Percentiles rank a stretch among this genome's conserved stretches.
phyloP scores from a whole-genome alignment of 306 rosid genomes.

The Vigna nakashimae region DNA sequence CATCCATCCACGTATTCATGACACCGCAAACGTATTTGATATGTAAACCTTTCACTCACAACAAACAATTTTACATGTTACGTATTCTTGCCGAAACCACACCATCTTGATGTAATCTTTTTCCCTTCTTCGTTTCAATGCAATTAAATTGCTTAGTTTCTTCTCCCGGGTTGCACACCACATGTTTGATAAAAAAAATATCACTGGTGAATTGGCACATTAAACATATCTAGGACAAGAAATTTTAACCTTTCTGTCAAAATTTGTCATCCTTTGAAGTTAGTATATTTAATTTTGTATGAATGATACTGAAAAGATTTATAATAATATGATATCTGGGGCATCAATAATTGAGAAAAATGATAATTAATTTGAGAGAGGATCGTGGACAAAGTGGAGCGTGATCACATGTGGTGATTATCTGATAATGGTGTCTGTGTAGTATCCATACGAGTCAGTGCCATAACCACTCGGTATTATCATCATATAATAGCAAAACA shows the following conservation, averaged over 20 bases:
- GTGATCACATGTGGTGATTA: constrained; percentile 36
- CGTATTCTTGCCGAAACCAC: constrained; percentile 20
- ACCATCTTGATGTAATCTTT: constrained; percentile 22
- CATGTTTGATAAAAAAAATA: not conserved
- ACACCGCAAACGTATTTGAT: constrained; percentile 18
- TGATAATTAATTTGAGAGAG: not conserved
- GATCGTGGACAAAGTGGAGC: constrained; percentile 32
- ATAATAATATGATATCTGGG: not conserved
- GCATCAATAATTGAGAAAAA: not conserved
- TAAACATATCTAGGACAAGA: too few relatives aligned
- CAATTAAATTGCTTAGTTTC: not conserved
- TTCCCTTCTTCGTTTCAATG: constrained; percentile 20
- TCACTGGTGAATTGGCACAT: too few relatives aligned
- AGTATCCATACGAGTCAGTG: constrained; percentile 23
- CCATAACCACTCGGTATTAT: constrained; percentile 36
- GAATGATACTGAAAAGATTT: too few relatives aligned
- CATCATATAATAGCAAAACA: constrained; percentile 28
- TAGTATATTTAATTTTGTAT: too few relatives aligned
- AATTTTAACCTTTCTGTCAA: not conserved
- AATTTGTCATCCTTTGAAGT: too few relatives aligned
- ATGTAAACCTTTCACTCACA: constrained; percentile 26
- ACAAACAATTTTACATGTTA: constrained; percentile 20
- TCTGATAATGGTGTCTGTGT: constrained; percentile 20
- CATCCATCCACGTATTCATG: not conserved
- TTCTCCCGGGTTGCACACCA: not conserved